Evolutionary conservation across 192 early-diverging fungal genomes (phyloP).

Genomic region (Radiomyces spectabilis): DNA sequence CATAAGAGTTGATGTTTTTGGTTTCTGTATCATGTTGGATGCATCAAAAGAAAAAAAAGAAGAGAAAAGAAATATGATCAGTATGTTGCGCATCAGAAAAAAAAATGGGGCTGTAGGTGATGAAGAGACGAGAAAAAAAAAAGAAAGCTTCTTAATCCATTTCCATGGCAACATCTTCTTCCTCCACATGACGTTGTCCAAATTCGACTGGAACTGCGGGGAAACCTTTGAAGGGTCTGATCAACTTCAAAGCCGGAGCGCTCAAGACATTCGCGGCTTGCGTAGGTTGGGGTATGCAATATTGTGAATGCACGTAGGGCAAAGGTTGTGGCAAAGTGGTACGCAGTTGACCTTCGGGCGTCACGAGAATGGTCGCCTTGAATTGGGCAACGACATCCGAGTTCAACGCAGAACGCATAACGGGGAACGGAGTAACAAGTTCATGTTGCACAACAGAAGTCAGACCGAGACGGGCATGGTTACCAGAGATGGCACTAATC

Average conservation of each 20-base stretch:
- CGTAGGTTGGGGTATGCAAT: constrained; percentile 34
- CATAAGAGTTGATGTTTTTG: not conserved
- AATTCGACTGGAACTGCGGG: constrained; percentile 21
- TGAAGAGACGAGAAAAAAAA: not conserved
- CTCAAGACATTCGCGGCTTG: constrained; percentile 7
- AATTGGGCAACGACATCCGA: constrained; percentile 63
- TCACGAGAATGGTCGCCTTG: constrained; percentile 61
- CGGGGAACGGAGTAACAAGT: constrained; percentile 57
- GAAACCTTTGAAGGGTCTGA: constrained; percentile 24
- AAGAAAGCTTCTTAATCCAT: not conserved
- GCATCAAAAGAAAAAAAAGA: not conserved
- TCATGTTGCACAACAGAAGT: constrained; percentile 55
- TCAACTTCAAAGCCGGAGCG: constrained; percentile 25
- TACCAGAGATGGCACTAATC: constrained; percentile 9
- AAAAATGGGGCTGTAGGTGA: not conserved
- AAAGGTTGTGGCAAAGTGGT: constrained; percentile 57
- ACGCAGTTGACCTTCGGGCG: constrained; percentile 54
- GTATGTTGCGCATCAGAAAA: not conserved
- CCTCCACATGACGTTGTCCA: constrained; percentile 15
- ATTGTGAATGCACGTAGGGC: constrained; percentile 73
- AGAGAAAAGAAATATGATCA: not conserved
- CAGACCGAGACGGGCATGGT: constrained; percentile 53
- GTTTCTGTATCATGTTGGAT: not conserved
- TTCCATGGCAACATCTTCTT: constrained; percentile 19
- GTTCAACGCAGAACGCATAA: constrained; percentile 44